A percentile compares a stretch with the other conserved stretches of the same genome.
Evolutionary conservation across 495 filamentous ascomycete genomes (phyloP).

Genomic region (Apodospora peruviana): DNA sequence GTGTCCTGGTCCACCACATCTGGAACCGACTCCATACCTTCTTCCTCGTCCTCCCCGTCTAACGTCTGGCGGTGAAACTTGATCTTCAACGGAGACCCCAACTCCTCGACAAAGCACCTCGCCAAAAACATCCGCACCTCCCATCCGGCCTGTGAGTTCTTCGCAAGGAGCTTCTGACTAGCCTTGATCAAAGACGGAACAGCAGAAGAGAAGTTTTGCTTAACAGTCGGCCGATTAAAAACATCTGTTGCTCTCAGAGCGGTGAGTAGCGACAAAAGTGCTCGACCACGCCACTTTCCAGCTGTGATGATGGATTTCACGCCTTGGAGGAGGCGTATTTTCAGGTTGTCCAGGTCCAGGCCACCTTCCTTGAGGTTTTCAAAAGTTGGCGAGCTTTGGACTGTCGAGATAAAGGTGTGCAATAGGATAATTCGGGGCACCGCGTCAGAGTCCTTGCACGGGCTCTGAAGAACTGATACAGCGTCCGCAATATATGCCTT

Average conservation of each 20-base stretch:
- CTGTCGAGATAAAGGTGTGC: constrained; percentile 10
- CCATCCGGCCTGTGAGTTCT: constrained; percentile 27
- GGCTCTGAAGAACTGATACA: constrained; percentile 17
- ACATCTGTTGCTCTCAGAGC: constrained; percentile 15
- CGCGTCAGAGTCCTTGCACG: constrained; percentile 14
- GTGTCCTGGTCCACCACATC: constrained; percentile 9
- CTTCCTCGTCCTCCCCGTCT: background rate
- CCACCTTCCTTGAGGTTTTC: constrained; percentile 12
- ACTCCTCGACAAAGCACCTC: constrained; percentile 17
- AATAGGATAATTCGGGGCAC: constrained; percentile 15
- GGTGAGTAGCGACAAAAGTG: constrained; percentile 11
- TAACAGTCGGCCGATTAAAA: constrained; percentile 8
- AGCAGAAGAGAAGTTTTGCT: background rate
- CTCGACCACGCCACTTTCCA: constrained; percentile 10
- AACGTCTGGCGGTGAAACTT: constrained; percentile 3
- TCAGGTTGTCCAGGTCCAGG: constrained; percentile 9
- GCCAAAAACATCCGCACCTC: constrained; percentile 34
- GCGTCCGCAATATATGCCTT: constrained; percentile 27
- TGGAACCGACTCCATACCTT: constrained; percentile 1
- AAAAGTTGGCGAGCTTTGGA: constrained; percentile 6
- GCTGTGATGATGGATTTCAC: constrained; percentile 4
- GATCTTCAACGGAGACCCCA: constrained; percentile 15
- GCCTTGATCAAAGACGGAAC: constrained; percentile 19
- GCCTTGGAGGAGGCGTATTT: constrained; percentile 6
- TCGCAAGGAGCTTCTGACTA: constrained; percentile 23